Evolutionary conservation across 495 filamentous ascomycete genomes (phyloP), one percentile per base, ranked within the genome.

Genomic region (Thermochaetoides thermophila): DNA sequence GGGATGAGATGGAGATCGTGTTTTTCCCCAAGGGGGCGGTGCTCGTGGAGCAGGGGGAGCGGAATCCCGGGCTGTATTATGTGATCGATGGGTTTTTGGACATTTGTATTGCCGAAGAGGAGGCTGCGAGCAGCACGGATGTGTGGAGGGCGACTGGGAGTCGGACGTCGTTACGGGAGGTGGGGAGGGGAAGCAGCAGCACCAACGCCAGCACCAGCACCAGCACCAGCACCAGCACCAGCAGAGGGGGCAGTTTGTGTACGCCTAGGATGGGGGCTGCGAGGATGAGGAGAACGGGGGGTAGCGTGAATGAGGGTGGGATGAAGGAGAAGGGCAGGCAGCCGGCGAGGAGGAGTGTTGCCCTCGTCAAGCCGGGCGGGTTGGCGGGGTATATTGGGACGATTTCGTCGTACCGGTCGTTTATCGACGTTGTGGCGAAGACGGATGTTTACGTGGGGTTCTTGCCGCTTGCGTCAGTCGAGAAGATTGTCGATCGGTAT

Each of bases 401-500:
- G 0, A 76, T 96, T 14, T 93, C 89, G 1, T 93, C 87, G 0
- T 89, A 93, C 48, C 69, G 89, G 18, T 96, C 91, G 0, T 93
- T 96, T 51, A 85, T 93, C 15, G 89, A 96, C 48, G 85, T 97
- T 6, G 78, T 86, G 22, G 89, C 89, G 7, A 95, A 95, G 60
- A 96, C 91, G 2, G 91, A 97, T 60, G 89, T 96, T 18, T 96
- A 95, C 50, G 91, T 96, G 20, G 89, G 89, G 11, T 97, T 97
- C 46, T 68, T 97, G 4, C 86, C 89, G 1, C 65, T 85, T 26
- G 67, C 73, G 2, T 84, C 86, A 2, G 66, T 97, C 27, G 89
- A 97, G 45, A 72, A 84, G 38, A 82, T 96, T 30, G 84, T 92
- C 2, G 89, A 97, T 35, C 74, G 73, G 40, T 84, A 92, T 43